These are phyloP conservation scores for Ganoderma meredithae DNA, from an alignment of 1,284 basidiomycete genomes.

Conservation along the genomic window DNA sequence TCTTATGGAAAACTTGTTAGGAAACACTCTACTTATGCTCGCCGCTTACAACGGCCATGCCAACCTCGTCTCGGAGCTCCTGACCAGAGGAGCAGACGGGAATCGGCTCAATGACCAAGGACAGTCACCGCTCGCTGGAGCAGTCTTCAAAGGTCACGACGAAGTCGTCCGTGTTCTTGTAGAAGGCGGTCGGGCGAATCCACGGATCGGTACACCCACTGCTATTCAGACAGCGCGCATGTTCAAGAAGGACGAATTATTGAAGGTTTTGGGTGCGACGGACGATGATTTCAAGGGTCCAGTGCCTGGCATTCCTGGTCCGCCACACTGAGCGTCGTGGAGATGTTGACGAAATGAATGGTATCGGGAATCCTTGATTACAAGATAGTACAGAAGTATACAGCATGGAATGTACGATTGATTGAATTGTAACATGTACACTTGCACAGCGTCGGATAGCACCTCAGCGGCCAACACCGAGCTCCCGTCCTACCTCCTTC, in stretches of 20 bases:
- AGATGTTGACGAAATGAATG: background rate
- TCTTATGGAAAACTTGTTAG: conserved; percentile 40
- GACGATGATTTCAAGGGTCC: conserved; percentile 54
- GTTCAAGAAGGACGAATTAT: conserved; percentile 63
- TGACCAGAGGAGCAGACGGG: conserved; percentile 68
- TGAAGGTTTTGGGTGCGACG: conserved; percentile 60
- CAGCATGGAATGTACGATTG: conserved; percentile 16
- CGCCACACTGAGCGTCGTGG: conserved; percentile 26
- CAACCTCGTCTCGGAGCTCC: conserved; percentile 59
- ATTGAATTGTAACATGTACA: background rate
- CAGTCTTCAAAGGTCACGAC: conserved; percentile 78
- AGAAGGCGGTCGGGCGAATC: conserved; percentile 68
- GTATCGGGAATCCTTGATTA: conserved; percentile 7
- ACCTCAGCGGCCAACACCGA: conserved; percentile 53
- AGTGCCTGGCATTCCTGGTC: conserved; percentile 36
- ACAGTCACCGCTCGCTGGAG: conserved; percentile 85
- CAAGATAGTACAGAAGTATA: conserved; percentile 22
- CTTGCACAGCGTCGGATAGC: background rate
- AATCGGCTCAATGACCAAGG: conserved; percentile 79
- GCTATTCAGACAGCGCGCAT: conserved; percentile 78
- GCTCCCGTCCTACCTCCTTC: conserved; percentile 75
- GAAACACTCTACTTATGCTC: conserved; percentile 86
- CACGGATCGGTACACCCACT: conserved; percentile 72
- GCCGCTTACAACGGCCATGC: conserved; percentile 81
- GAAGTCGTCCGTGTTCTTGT: conserved; percentile 69